Evolutionary conservation across 2,329 filamentous ascomycete genomes (phyloP), one percentile per base, ranked within the genome.

Genomic region (Botrytis byssoidea): DNA sequence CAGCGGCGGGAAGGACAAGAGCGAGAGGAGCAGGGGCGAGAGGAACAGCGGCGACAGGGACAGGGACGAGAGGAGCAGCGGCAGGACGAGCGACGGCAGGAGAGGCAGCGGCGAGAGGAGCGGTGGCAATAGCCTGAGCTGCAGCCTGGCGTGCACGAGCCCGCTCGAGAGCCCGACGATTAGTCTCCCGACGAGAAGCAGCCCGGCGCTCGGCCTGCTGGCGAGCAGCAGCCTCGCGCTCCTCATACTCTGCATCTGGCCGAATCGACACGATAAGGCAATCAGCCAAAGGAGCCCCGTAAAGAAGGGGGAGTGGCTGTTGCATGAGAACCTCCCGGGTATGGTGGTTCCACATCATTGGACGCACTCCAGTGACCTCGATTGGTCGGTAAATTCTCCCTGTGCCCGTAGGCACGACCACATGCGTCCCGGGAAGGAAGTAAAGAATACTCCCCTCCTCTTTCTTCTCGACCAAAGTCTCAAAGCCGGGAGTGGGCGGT

Each of bases 311-410:
- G 51, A 29, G n/a, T 9, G 3, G 1, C n/a, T 57, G n/a, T 7
- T 32, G 6, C 16, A 57, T 8, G n/a, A 57, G n/a, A 32, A 29
- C 18, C 7, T 57, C 51, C 51, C 51, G 51, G 16, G 1, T 8
- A 18, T 32, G 14, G 14, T 57, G n/a, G 51, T 29, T 29, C 51
- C 51, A 57, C 14, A 2, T 3, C 51, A 29, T 8, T 32, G 12
- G 7, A 2, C 0, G 0, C 8, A 3, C 51, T 16, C 51, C n/a
- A 3, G 0, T 7, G 16, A 57, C 51, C n/a, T 0, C 6, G 3
- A 29, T 6, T 2, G 14, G 14, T 29, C 51, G 16, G n/a, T 57
- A 57, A 8, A 18, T 18, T 29, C 7, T 18, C 6, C 14, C 14
- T 14, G 25, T 8, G 3, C 51, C 51, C n/a, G n/a, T 57, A 1